A percentile compares a stretch with the other conserved stretches of the same genome.
phyloP scores from a whole-genome alignment of 805 yeast species.

The Wickerhamomyces queroliae region DNA sequence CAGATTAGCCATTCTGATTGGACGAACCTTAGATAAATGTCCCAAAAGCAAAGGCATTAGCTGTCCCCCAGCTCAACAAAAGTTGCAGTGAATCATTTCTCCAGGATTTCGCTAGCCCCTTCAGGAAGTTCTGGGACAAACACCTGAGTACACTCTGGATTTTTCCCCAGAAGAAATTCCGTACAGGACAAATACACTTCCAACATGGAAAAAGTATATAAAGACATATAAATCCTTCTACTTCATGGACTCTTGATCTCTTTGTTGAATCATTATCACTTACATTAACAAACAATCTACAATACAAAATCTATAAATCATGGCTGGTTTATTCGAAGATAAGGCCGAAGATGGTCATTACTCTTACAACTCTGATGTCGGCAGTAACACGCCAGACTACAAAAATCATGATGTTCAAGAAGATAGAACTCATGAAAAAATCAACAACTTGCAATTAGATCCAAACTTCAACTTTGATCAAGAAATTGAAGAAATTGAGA shows the following conservation, averaged over 20 bases:
- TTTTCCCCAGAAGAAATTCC: too few species aligned
- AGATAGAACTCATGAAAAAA: conserved; percentile 12
- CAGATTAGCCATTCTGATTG: too few species aligned
- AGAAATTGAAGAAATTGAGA: conserved; percentile 32
- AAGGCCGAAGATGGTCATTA: conserved; percentile 1
- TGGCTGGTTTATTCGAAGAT: not conserved
- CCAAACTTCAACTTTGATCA: conserved; percentile 30
- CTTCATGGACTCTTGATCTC: not conserved
- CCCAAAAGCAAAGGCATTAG: too few species aligned
- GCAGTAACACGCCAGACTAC: not conserved
- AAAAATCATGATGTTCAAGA: not conserved
- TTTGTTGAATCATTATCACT: too few species aligned
- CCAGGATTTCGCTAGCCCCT: not conserved
- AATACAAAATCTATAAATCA: not conserved
- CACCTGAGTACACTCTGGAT: too few species aligned
- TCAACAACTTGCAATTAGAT: conserved; percentile 7
- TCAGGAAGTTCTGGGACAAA: too few species aligned
- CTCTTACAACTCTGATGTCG: not conserved
- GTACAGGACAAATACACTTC: not conserved
- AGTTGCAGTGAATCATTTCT: too few species aligned
- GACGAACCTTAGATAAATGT: too few species aligned
- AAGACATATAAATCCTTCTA: not conserved
- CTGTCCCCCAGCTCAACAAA: too few species aligned
- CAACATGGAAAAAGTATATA: not conserved
- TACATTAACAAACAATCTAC: too few species aligned